Evolutionary conservation across 176 grass and related monocot genomes (phyloP).

Genomic region (Aegilops bicornis): DNA sequence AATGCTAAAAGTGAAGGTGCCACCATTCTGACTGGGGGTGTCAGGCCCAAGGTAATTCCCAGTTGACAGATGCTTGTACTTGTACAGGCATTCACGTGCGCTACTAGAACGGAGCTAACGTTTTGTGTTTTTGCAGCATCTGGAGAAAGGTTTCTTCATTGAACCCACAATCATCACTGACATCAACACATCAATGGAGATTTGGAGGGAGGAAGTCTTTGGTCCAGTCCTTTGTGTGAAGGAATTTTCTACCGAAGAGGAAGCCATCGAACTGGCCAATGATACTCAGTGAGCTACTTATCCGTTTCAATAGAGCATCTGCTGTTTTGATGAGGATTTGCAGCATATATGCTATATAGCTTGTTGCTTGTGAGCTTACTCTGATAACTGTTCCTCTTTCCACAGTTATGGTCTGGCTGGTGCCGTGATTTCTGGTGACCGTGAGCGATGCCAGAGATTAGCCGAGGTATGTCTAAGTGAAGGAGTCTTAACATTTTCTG

Average conservation of each 20-base stretch:
- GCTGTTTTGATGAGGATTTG: neutral
- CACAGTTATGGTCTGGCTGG: conserved; percentile 77
- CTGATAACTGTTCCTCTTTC: neutral
- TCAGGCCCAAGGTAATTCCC: conserved; percentile 64
- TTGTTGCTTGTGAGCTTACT: neutral
- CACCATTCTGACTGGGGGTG: conserved; percentile 79
- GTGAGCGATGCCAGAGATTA: conserved; percentile 75
- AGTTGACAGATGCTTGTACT: neutral
- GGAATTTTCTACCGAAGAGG: conserved; percentile 83
- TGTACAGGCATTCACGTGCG: neutral
- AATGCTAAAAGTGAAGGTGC: conserved; percentile 87
- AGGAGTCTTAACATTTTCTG: neutral
- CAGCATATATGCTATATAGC: neutral
- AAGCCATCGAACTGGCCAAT: conserved; percentile 92
- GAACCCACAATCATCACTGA: conserved; percentile 89
- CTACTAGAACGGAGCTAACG: neutral
- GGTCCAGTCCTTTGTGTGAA: conserved; percentile 91
- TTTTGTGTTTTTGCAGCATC: conserved; percentile 57
- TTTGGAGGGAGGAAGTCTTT: conserved; percentile 96
- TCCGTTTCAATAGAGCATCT: neutral
- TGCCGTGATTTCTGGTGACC: conserved; percentile 79
- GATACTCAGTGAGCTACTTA: conserved; percentile 75
- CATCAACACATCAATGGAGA: conserved; percentile 92
- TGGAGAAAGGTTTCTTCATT: conserved; percentile 89
- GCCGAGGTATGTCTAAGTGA: conserved; percentile 69